A percentile compares a stretch with the other conserved stretches of the same genome.
These are phyloP conservation scores for Corrigiola litoralis DNA, from an alignment of 179 eudicot species.

Conservation along the genomic window DNA sequence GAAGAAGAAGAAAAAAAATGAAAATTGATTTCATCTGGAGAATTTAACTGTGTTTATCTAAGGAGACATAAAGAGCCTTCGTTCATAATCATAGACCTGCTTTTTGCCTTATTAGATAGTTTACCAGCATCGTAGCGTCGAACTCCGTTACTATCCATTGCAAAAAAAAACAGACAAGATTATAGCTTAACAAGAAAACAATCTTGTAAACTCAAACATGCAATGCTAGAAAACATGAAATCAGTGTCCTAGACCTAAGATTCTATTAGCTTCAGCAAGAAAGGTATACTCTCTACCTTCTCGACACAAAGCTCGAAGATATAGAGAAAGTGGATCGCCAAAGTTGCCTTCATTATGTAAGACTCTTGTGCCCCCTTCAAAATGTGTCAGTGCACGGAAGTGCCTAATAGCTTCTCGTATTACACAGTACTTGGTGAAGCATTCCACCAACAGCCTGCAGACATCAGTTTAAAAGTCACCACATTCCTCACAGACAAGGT, in stretches of 20 bases:
- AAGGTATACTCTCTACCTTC: conserved; percentile 46
- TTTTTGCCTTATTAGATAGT: no score
- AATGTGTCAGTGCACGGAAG: conserved; percentile 74
- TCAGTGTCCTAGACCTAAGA: not conserved
- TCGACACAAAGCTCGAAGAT: conserved; percentile 91
- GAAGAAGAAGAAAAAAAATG: no score
- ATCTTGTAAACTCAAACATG: not conserved
- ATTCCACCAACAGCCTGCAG: conserved; percentile 83
- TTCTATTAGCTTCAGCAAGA: not conserved
- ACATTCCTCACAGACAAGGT: not conserved
- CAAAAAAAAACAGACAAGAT: no score
- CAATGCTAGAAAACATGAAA: not conserved
- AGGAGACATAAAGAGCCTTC: no score
- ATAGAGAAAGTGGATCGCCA: conserved; percentile 94
- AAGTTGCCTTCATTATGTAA: conserved; percentile 68
- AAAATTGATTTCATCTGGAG: no score
- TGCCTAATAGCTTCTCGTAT: conserved; percentile 88
- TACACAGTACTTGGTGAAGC: conserved; percentile 92
- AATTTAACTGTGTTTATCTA: no score
- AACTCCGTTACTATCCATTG: no score
- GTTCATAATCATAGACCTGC: no score
- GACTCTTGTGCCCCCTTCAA: conserved; percentile 70
- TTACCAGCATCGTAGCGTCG: no score
- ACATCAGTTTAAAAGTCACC: conserved; percentile 2
- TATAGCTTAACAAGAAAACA: no score